phyloP scores from a whole-genome alignment of 352 stramenopile genomes.

The Pythium grandisporangium region DNA sequence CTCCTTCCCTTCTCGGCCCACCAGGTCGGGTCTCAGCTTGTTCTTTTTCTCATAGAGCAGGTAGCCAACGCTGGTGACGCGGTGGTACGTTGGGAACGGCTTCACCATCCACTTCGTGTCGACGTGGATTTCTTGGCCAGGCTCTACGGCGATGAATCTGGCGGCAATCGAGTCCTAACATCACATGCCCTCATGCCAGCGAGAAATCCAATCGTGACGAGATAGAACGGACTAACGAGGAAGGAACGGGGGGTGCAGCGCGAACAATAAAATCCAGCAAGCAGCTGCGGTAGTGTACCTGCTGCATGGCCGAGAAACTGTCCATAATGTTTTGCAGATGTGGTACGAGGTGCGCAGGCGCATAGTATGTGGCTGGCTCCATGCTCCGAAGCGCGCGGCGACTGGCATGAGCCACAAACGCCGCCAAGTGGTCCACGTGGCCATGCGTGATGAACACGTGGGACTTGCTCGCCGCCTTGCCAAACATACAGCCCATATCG shows the following conservation, averaged over 20 bases:
- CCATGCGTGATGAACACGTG: constrained; percentile 86
- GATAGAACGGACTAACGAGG: too few relatives aligned
- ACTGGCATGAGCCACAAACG: constrained; percentile 48
- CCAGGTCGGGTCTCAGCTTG: constrained; percentile 40
- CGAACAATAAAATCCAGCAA: too few relatives aligned
- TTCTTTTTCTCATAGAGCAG: constrained; percentile 55
- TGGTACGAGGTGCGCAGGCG: constrained; percentile 34
- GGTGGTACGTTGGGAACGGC: constrained; percentile 57
- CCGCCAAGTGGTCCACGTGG: constrained; percentile 76
- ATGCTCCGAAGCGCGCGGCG: constrained; percentile 39
- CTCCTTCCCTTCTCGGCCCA: constrained; percentile 21
- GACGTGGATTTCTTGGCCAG: constrained; percentile 46
- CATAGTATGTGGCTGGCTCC: constrained; percentile 61
- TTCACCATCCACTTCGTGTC: constrained; percentile 48
- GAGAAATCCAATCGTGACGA: too few relatives aligned
- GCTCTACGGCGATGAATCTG: constrained; percentile 33
- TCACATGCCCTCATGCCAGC: too few relatives aligned
- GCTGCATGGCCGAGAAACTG: constrained; percentile 50
- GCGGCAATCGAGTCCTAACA: constrained; percentile 32
- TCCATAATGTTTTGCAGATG: constrained; percentile 48
- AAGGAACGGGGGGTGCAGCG: too few relatives aligned
- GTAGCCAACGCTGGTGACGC: constrained; percentile 69
- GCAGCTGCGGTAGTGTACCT: too few relatives aligned
- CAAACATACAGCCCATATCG: constrained; percentile 54
- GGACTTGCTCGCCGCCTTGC: constrained; percentile 37